Base-by-base conservation (phyloP, 2,329 filamentous ascomycete genomes). In the Aspergillaceae sp. region DNA sequence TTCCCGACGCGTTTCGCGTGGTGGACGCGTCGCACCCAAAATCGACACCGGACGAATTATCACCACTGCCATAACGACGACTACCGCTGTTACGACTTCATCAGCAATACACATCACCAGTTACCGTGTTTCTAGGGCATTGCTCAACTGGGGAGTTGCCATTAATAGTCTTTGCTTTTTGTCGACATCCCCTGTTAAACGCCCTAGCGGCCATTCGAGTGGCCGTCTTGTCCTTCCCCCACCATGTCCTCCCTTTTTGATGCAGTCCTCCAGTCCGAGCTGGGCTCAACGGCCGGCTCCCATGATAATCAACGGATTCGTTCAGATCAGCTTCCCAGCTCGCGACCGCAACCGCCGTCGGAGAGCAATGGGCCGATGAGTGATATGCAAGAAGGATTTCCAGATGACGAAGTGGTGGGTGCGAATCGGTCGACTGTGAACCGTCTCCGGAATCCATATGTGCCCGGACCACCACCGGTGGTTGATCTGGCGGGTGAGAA, bases 371-470 rank as follows among this genome's bases (percentile, higher is more conserved):
- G 67, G 32, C 65, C 70, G 2, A 70, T 71, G 62, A 74, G 80
- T 59, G 80, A 84, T 58, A 68, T 72, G 44, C 36, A 38, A 26
- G 75, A 79, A 52, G 75, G 71, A 9, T 79, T 80, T 46, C 72
- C 77, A 29, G 80, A 83, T 55, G 80, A 84, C 56, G 77, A 82
- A 52, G 67, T 82, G 3, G 75, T 80, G 8, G 78, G 76, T 11
- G 63, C 71, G 26, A 71, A 74, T 55, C 72, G 72, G 29, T 72
- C 69, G n/a, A 70, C 74, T 47, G 58, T 67, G 35, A 69, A 67
- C 36, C 64, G 73, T 48, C 73, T 75, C 42, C 66, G 66, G 48
- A 73, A 74, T 46, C 73, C 76, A 50, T 69, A 69, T 46, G 64
- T 69, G 33, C 60, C 72, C 44, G 78, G 79, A 38, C 74, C 82